Conservation (phyloP, 352 stramenopile genomes). For the Phytophthora sojae region DNA sequence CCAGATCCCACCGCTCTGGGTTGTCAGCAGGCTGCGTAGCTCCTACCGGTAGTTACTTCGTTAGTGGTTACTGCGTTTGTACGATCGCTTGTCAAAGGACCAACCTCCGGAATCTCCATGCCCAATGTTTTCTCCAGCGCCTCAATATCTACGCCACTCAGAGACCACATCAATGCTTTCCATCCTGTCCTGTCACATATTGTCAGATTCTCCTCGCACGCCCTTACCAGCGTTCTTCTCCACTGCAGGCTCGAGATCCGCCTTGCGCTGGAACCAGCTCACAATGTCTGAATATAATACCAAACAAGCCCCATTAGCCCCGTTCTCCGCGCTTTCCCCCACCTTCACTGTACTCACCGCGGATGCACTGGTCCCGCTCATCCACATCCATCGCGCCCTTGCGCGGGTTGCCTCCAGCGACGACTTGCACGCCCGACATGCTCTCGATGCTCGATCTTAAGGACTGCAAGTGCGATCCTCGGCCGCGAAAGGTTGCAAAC, state of each 20-base stretch:
- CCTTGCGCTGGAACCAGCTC: slow-evolving; percentile 88
- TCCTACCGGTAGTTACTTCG: slow-evolving; percentile 34
- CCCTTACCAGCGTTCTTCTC: slow-evolving; percentile 59
- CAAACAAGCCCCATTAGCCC: neutral
- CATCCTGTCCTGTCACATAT: neutral
- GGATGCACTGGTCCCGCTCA: slow-evolving; percentile 84
- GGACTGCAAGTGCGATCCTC: slow-evolving; percentile 27
- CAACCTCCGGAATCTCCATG: slow-evolving; percentile 64
- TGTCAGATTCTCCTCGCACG: neutral
- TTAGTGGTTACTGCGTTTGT: neutral
- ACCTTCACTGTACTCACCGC: slow-evolving; percentile 40
- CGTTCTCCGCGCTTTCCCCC: neutral
- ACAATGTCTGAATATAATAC: slow-evolving; percentile 61
- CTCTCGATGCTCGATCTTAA: slow-evolving; percentile 18
- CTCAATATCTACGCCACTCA: slow-evolving; percentile 61
- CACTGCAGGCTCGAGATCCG: slow-evolving; percentile 51
- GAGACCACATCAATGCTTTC: neutral
- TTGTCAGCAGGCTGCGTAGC: slow-evolving; percentile 68
- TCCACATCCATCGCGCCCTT: slow-evolving; percentile 83
- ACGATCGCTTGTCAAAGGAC: neutral
- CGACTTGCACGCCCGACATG: slow-evolving; percentile 82
- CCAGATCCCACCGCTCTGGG: slow-evolving; percentile 84
- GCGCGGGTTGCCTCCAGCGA: slow-evolving; percentile 74
- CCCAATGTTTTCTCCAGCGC: slow-evolving; percentile 73
- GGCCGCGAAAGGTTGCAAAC: slow-evolving; percentile 35